Base-by-base conservation (phyloP, 306 rosid genomes). In the Aeschynomene evenia region DNA sequence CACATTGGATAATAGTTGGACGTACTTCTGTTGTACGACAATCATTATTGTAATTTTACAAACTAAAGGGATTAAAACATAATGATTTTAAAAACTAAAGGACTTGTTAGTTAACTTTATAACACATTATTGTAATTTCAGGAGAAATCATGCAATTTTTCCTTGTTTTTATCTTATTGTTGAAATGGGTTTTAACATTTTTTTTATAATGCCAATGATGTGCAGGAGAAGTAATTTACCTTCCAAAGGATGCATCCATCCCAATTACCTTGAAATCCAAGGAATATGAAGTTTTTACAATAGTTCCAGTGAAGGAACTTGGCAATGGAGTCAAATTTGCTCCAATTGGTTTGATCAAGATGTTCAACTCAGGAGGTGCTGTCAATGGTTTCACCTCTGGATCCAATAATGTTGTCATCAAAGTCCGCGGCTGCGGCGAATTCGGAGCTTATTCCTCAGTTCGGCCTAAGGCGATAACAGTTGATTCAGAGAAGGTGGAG, bases 351-450 rank as follows among this genome's bases (percentile, higher is more conserved):
- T 81, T 90, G 26, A 56, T 76, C 40, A 85, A 87, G 85, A 94
- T 94, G 97, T 91, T 88, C 77, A 94, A 94, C 51, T 85, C 99
- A 9, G 99, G 99, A 60, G 99, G 97, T 46, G 97, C 99, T 19
- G 78, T 94, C 37, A 68, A 84, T 75, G 88, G 82, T 43, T 21
- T 88, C 42, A 66, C 55, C 5, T 78, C n/a, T 43, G 81, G 77
- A 7, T 60, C 69, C 13, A 65, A 62, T 55, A 77, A 37, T 16
- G 74, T 85, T 26, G 31, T 13, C 2, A 54, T 87, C 80, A 81
- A 73, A 81, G 90, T 83, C 1, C 63, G 85, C 0, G 99, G 97
- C 0, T 82, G 89, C 24, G 95, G 97, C 34, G 6, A 33, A 0
- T 89, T 88, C 8, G 97, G 95, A 19, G 91, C 88, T 3, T 94